phyloP scores from a whole-genome alignment of 1,139 yeast species.

The Hansenula sp. region DNA sequence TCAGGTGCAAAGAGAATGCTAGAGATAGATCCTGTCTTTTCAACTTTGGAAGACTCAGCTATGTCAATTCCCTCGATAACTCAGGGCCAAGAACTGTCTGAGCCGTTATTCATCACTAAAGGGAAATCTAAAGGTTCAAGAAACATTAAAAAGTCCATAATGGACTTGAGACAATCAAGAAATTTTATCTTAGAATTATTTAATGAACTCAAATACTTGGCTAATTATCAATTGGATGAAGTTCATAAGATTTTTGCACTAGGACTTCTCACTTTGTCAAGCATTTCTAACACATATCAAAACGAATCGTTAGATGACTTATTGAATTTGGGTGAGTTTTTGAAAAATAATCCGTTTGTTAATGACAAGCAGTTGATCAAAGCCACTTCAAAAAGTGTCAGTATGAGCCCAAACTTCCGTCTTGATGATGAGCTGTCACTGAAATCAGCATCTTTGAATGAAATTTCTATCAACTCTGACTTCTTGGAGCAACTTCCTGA shows the following conservation, averaged over 20 bases:
- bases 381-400: constrained; percentile 9
- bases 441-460: constrained; percentile 10
- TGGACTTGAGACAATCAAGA: constrained; percentile 17
- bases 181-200: constrained; percentile 26
- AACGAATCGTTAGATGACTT: constrained; percentile 26
- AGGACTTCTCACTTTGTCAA: constrained; percentile 20
- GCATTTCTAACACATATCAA: constrained; percentile 19
- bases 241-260: constrained; percentile 19
- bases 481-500: constrained; percentile 32
- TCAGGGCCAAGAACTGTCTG: constrained; percentile 4
- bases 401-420: constrained; percentile 11
- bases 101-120: constrained; percentile 12
- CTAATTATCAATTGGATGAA: constrained; percentile 22
- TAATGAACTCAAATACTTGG: constrained; percentile 21
- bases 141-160: constrained; percentile 17
- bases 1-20: constrained; percentile 23
- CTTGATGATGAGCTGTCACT: constrained; percentile 6
- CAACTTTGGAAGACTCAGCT: constrained; percentile 44
- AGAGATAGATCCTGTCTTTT: constrained; percentile 39
- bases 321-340: constrained; percentile 32
- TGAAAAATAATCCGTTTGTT: constrained; percentile 29
- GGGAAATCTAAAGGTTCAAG: constrained; percentile 22
- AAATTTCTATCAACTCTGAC: not conserved
- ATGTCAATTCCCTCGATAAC: constrained; percentile 37
- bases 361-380: constrained; percentile 27